A percentile compares a stretch with the other conserved stretches of the same genome.
phyloP scores from a whole-genome alignment of 176 grass and related monocot species.

The Coix lacrymajobi region DNA sequence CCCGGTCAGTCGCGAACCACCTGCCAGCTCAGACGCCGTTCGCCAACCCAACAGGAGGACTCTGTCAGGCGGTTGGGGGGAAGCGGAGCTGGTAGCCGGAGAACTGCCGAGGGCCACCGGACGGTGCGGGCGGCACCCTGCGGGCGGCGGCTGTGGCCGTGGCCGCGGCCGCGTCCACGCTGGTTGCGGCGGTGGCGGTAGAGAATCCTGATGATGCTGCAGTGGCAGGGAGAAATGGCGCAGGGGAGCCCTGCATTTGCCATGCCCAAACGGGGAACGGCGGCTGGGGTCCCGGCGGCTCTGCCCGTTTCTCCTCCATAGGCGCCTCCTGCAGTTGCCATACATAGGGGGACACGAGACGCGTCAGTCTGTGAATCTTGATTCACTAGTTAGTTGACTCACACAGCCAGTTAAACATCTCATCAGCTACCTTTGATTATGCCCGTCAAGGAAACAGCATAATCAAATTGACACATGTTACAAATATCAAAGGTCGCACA shows the following conservation, averaged over 20 bases:
- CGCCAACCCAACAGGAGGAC: background rate
- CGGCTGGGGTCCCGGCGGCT: conserved; percentile 19
- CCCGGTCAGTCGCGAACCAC: too few relatives aligned
- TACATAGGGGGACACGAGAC: background rate
- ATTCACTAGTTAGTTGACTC: too few relatives aligned
- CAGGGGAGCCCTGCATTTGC: conserved; percentile 46
- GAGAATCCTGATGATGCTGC: conserved; percentile 99
- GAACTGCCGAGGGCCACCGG: background rate
- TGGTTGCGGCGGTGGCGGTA: background rate
- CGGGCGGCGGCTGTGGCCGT: background rate
- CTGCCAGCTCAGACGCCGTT: background rate
- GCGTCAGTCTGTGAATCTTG: background rate
- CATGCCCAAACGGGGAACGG: conserved; percentile 43
- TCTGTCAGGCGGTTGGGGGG: conserved; percentile 15
- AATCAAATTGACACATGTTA: background rate
- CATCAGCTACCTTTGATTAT: background rate
- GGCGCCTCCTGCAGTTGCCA: conserved; percentile 48
- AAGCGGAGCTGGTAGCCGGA: background rate
- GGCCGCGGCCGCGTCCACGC: background rate
- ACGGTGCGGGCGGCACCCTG: background rate
- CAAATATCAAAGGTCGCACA: background rate
- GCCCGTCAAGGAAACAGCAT: background rate
- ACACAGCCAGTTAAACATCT: background rate
- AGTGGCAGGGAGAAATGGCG: conserved; percentile 43
- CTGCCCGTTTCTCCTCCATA: conserved; percentile 34